These are phyloP conservation scores for Botrytis byssoidea DNA, from an alignment of 2,329 filamentous ascomycete species.

Conservation along the genomic window DNA sequence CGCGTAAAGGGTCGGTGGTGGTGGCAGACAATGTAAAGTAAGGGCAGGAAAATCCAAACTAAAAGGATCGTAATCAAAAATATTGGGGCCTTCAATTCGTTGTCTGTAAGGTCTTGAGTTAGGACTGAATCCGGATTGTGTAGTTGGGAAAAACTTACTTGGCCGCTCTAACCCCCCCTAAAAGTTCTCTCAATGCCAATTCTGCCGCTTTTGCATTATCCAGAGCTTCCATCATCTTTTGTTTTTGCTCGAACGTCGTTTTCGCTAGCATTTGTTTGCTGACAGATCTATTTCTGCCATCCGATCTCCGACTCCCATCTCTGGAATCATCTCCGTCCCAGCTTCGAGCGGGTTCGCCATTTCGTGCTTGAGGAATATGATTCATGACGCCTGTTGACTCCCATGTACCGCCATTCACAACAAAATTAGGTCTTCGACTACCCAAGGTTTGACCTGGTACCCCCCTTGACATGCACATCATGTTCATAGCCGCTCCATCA, in stretches of 20 bases:
- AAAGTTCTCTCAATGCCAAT: conserved; percentile 77
- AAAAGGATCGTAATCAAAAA: conserved; percentile 81
- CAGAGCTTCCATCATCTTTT: conserved; percentile 64
- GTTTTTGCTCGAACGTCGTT: conserved; percentile 59
- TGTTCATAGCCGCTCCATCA: conserved; percentile 39
- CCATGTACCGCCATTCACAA: conserved; percentile 59
- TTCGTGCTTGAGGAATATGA: conserved; percentile 57
- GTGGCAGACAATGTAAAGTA: conserved; percentile 75
- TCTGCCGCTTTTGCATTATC: conserved; percentile 84
- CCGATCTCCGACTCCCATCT: conserved; percentile 37
- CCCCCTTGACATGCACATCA: conserved; percentile 24
- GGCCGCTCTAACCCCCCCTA: conserved; percentile 78
- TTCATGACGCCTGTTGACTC: conserved; percentile 77
- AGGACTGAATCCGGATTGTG: not conserved
- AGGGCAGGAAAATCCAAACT: conserved; percentile 83
- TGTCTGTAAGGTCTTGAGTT: conserved; percentile 43
- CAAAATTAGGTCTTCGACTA: conserved; percentile 33
- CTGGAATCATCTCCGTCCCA: conserved; percentile 40
- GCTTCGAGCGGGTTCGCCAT: conserved; percentile 45
- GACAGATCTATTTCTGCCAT: conserved; percentile 41
- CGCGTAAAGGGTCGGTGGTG: conserved; percentile 74
- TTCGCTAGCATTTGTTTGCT: conserved; percentile 52
- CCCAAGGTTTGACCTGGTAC: conserved; percentile 32
- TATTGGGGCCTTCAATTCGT: conserved; percentile 55
- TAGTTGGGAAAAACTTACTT: conserved; percentile 55